A percentile compares a stretch with the other conserved stretches of the same genome.
Evolutionary conservation across 2,329 filamentous ascomycete genomes (phyloP).

Genomic region (Penicillium rolfsii): DNA sequence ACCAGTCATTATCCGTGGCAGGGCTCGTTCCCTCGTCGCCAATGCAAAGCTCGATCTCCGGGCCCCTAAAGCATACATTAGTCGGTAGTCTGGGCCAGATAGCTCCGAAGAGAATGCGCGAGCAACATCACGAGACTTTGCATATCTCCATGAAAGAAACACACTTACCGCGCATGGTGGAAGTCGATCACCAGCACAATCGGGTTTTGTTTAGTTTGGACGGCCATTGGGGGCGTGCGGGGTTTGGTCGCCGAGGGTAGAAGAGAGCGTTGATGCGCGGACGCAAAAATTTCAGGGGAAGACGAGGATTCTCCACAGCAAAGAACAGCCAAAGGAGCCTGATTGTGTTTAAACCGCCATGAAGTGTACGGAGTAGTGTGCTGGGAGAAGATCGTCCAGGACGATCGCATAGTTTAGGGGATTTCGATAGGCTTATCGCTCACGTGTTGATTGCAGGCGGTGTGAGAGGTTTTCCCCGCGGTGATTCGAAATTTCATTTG

Average conservation of each 20-base stretch:
- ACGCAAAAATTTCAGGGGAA: slow-evolving; percentile 5
- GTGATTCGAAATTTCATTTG: not conserved
- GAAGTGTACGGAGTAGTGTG: slow-evolving; percentile 4
- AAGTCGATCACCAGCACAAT: slow-evolving; percentile 81
- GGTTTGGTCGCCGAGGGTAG: not conserved
- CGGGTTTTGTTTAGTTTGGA: slow-evolving; percentile 59
- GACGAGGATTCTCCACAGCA: slow-evolving; percentile 12
- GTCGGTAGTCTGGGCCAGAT: slow-evolving; percentile 5
- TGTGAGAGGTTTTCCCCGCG: slow-evolving; percentile 19
- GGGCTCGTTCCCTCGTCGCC: slow-evolving; percentile 78
- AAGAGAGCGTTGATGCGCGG: slow-evolving; percentile 1
- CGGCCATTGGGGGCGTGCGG: slow-evolving; percentile 33
- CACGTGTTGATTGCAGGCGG: slow-evolving; percentile 31
- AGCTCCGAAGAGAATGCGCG: not conserved
- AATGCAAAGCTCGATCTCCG: slow-evolving; percentile 93
- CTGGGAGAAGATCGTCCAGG: slow-evolving; percentile 9
- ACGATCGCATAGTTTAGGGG: slow-evolving; percentile 21
- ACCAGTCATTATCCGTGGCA: slow-evolving; percentile 83
- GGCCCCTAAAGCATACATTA: slow-evolving; percentile 63
- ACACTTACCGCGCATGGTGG: slow-evolving; percentile 67
- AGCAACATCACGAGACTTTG: not conserved
- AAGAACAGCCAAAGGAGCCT: slow-evolving; percentile 10
- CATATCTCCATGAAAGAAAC: not conserved
- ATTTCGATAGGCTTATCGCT: slow-evolving; percentile 30
- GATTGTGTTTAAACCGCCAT: slow-evolving; percentile 13